A percentile compares a stretch with the other conserved stretches of the same genome.
phyloP scores from a whole-genome alignment of 2,329 filamentous ascomycete species.

The Colletotrichum falcatum region DNA sequence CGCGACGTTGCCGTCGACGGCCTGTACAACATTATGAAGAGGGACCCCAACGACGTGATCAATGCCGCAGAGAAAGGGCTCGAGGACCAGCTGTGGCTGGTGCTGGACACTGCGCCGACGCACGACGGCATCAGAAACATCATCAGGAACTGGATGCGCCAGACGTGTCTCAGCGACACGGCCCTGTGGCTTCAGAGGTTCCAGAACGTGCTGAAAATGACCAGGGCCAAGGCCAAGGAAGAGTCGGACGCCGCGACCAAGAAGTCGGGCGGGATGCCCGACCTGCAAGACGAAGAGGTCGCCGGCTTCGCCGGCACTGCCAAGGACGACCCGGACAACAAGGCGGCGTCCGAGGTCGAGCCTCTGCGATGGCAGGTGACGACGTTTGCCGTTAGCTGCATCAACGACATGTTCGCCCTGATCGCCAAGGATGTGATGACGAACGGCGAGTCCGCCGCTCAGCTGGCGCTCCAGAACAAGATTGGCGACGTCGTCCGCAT shows the following conservation, averaged over 20 bases:
- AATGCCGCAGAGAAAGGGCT: conserved; percentile 80
- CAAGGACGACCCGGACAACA: conserved; percentile 63
- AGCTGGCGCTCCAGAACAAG: conserved; percentile 81
- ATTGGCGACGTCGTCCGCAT: conserved; percentile 95
- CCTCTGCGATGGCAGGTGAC: conserved; percentile 94
- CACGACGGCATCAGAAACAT: conserved; percentile 88
- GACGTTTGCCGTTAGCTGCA: conserved; percentile 90
- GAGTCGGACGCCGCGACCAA: conserved; percentile 58
- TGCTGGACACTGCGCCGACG: conserved; percentile 80
- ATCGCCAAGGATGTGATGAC: conserved; percentile 83
- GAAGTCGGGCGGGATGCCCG: conserved; percentile 68
- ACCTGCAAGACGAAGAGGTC: conserved; percentile 95
- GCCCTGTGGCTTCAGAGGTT: conserved; percentile 89
- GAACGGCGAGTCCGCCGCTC: conserved; percentile 82
- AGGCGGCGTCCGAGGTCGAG: conserved; percentile 77
- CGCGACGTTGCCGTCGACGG: conserved; percentile 87
- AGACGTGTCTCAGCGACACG: conserved; percentile 85
- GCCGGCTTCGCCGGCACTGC: conserved; percentile 84
- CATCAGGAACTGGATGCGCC: conserved; percentile 91
- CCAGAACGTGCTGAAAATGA: conserved; percentile 90
- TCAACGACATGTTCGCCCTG: conserved; percentile 84
- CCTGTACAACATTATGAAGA: conserved; percentile 94
- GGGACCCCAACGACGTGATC: conserved; percentile 86
- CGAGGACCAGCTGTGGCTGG: conserved; percentile 92
- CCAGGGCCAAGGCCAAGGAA: conserved; percentile 74